Percentiles rank a stretch among this genome's conserved stretches.
phyloP scores from a whole-genome alignment of 768 basidiomycete genomes.

The Hysterangium stoloniferum region DNA sequence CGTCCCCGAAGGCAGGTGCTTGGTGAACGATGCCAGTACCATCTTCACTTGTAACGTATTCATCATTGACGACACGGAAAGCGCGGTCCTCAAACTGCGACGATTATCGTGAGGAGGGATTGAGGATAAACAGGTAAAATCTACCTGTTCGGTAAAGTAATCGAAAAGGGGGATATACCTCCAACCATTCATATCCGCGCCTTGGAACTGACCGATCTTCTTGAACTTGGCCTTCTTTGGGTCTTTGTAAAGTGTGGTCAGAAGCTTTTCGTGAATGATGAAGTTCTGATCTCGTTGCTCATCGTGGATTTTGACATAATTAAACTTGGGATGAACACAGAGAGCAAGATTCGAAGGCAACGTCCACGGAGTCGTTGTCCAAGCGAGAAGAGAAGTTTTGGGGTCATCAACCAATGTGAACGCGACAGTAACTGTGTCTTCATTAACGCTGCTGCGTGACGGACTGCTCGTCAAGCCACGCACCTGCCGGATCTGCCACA shows the following conservation, averaged over 20 bases:
- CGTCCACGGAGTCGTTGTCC: slow-evolving; percentile 99
- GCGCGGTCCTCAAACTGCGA: slow-evolving; percentile 82
- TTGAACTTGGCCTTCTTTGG: slow-evolving; percentile 96
- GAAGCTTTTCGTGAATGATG: slow-evolving; percentile 83
- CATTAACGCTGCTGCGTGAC: background rate
- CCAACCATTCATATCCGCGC: slow-evolving; percentile 93
- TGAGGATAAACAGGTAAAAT: slow-evolving; percentile 14
- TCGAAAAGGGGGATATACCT: slow-evolving; percentile 91
- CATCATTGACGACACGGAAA: slow-evolving; percentile 82
- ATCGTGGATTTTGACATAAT: slow-evolving; percentile 95
- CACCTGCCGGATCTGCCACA: slow-evolving; percentile 87
- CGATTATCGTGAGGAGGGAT: background rate
- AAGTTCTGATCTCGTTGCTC: slow-evolving; percentile 79
- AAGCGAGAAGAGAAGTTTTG: slow-evolving; percentile 81
- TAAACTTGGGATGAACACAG: slow-evolving; percentile 94
- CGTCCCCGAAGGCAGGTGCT: slow-evolving; percentile 96
- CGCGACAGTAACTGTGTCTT: slow-evolving; percentile 68
- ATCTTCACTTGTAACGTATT: slow-evolving; percentile 86
- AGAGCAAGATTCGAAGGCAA: slow-evolving; percentile 91
- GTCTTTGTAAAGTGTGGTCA: slow-evolving; percentile 89
- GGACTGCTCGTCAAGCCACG: no score
- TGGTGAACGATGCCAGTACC: slow-evolving; percentile 99
- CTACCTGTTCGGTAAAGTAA: slow-evolving; percentile 90
- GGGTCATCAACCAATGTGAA: slow-evolving; percentile 95
- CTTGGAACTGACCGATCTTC: slow-evolving; percentile 81